Percentiles rank a stretch among this genome's conserved stretches.
phyloP scores from a whole-genome alignment of 148 eudicot genomes.

The Diospyros kaki region DNA sequence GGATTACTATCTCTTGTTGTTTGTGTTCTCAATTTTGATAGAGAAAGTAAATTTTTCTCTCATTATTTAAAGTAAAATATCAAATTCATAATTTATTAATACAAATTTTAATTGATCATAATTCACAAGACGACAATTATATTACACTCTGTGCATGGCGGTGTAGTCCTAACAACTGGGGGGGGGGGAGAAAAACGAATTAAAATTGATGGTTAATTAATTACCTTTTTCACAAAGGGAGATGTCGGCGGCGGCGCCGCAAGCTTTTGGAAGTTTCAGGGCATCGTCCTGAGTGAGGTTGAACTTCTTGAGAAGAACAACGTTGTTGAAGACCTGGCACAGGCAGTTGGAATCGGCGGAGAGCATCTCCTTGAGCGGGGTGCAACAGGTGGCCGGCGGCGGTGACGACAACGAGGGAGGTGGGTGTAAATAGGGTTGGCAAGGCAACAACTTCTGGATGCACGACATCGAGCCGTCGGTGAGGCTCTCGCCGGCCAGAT shows the following conservation, averaged over 20 bases:
- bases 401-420: neutral
- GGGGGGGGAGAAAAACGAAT: no score
- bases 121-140: no score
- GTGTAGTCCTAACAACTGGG: no score
- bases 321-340: slow-evolving; percentile 12
- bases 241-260: slow-evolving; percentile 1
- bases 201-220: no score
- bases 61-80: no score
- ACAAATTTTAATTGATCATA: no score
- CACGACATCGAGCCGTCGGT: neutral
- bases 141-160: no score
- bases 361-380: slow-evolving; percentile 9
- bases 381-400: slow-evolving; percentile 10
- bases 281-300: slow-evolving; percentile 16
- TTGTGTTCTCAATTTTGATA: no score
- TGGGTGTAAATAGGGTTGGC: slow-evolving; percentile 7
- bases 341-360: neutral
- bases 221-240: no score
- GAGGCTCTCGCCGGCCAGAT: neutral
- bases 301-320: neutral
- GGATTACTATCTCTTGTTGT: no score
- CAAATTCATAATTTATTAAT: no score
- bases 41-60: no score
- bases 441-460: slow-evolving; percentile 8
- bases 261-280: slow-evolving; percentile 12